phyloP scores from a whole-genome alignment of 2,329 filamentous ascomycete genomes.

The Nemania serpens region DNA sequence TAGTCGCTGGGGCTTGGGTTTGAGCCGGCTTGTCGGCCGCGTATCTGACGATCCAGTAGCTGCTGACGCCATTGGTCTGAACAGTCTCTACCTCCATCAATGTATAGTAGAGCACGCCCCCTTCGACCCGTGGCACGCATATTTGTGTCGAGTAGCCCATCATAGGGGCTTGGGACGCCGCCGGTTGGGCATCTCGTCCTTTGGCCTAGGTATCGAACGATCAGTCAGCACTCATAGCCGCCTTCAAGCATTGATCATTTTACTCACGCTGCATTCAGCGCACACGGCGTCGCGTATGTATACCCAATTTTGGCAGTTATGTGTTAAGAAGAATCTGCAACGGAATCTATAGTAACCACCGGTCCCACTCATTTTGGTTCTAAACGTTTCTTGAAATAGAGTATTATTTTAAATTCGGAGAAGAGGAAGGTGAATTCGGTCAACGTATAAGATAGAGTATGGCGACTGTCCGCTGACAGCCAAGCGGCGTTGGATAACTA shows the following conservation, averaged over 20 bases:
- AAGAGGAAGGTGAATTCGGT: conserved; percentile 3
- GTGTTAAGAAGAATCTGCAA: conserved; percentile 59
- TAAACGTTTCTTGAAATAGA: conserved; percentile 1
- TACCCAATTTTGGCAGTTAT: conserved; percentile 60
- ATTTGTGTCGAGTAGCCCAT: conserved; percentile 47
- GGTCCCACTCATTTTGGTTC: conserved; percentile 44
- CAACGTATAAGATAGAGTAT: conserved; percentile 9
- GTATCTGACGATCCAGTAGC: conserved; percentile 47
- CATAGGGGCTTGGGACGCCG: conserved; percentile 33
- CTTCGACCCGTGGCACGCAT: conserved; percentile 51
- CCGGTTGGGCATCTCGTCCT: conserved; percentile 52
- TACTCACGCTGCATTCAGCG: conserved; percentile 54
- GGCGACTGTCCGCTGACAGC: conserved; percentile 40
- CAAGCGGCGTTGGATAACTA: conserved; percentile 35
- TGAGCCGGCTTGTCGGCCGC: conserved; percentile 38
- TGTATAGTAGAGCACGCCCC: conserved; percentile 53
- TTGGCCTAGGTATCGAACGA: conserved; percentile 46
- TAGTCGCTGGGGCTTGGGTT: conserved; percentile 32
- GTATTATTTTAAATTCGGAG: background rate
- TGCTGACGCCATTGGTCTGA: conserved; percentile 44
- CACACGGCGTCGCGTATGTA: conserved; percentile 57
- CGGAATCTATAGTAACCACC: conserved; percentile 58
- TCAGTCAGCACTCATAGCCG: conserved; percentile 22
- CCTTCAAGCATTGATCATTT: background rate
- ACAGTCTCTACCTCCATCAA: conserved; percentile 55